A percentile compares a stretch with the other conserved stretches of the same genome.
Conservation (phyloP, 1,139 yeast species). For the Nadsonia starkeyi-henricii region DNA sequence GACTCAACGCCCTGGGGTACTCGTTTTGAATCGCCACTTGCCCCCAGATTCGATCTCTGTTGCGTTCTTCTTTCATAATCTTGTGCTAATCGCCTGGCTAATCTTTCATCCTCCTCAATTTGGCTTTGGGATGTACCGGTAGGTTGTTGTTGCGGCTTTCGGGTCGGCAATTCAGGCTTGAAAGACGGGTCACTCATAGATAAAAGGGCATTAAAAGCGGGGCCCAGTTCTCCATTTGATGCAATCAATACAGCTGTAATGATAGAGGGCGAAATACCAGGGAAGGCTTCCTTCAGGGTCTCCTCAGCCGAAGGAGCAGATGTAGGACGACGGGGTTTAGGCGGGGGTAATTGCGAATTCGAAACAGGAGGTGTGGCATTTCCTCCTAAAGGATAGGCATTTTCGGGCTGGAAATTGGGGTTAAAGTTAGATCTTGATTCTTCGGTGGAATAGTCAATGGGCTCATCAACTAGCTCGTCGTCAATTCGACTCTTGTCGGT, state of each 20-base stretch:
- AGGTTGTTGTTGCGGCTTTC: conserved; percentile 9
- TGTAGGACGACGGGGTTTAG: conserved; percentile 55
- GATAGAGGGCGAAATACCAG: conserved; percentile 52
- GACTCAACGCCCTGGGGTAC: not conserved
- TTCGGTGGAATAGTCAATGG: not conserved
- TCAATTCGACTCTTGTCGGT: too few species aligned
- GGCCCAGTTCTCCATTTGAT: conserved; percentile 62
- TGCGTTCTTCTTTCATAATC: conserved; percentile 38
- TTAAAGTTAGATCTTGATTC: too few species aligned
- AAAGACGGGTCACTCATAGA: conserved; percentile 67
- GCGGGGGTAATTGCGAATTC: conserved; percentile 33
- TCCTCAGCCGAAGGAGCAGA: conserved; percentile 41
- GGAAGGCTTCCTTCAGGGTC: conserved; percentile 67
- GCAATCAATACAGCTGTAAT: conserved; percentile 76
- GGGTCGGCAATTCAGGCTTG: conserved; percentile 42
- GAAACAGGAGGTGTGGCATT: not conserved
- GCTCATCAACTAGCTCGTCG: not conserved
- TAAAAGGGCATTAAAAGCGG: conserved; percentile 78
- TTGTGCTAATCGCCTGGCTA: conserved; percentile 71
- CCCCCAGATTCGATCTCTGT: not conserved
- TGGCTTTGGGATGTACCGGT: conserved; percentile 20
- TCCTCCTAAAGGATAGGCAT: too few species aligned
- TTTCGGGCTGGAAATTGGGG: too few species aligned
- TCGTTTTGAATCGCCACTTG: not conserved
- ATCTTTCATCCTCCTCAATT: conserved; percentile 61